Percentiles rank a stretch among this genome's conserved stretches.
Evolutionary conservation across 257 asterid genomes (phyloP).

Genomic region (Nicotiana undulata): DNA sequence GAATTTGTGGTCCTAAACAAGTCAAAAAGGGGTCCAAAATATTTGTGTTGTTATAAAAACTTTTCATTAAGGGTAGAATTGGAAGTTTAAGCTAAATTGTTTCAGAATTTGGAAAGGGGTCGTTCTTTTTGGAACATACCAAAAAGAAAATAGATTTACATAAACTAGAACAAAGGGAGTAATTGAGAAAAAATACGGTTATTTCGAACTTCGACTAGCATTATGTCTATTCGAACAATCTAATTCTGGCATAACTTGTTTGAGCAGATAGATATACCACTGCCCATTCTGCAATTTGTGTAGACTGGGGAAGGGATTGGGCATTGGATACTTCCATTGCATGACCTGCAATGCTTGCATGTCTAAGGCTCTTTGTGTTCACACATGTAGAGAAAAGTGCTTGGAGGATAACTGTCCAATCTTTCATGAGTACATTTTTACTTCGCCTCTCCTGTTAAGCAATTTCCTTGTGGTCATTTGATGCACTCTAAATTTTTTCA

Average conservation of each 20-base stretch:
- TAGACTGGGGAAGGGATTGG: slow-evolving; percentile 82
- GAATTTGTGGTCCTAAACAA: no score
- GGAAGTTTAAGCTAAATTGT: no score
- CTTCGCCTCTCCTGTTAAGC: slow-evolving; percentile 67
- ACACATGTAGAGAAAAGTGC: slow-evolving; percentile 75
- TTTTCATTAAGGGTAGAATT: no score
- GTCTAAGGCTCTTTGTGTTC: slow-evolving; percentile 56
- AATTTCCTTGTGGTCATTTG: slow-evolving; percentile 80
- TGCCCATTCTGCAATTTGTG: slow-evolving; percentile 95
- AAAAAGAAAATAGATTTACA: no score
- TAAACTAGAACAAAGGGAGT: no score
- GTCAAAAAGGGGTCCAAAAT: no score
- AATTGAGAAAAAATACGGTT: no score
- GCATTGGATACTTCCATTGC: slow-evolving; percentile 75
- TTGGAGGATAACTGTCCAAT: slow-evolving; percentile 87
- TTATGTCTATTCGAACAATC: background rate
- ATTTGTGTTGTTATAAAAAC: no score
- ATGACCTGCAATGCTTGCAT: slow-evolving; percentile 96
- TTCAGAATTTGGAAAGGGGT: no score
- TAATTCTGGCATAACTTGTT: slow-evolving; percentile 1
- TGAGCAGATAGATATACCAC: slow-evolving; percentile 74
- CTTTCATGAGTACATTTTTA: slow-evolving; percentile 74
- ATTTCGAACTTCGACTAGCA: no score
- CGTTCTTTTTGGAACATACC: no score
- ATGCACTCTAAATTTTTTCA: slow-evolving; percentile 91